Evolutionary conservation across 257 asterid genomes (phyloP).

Genomic region (Avicennia marina): DNA sequence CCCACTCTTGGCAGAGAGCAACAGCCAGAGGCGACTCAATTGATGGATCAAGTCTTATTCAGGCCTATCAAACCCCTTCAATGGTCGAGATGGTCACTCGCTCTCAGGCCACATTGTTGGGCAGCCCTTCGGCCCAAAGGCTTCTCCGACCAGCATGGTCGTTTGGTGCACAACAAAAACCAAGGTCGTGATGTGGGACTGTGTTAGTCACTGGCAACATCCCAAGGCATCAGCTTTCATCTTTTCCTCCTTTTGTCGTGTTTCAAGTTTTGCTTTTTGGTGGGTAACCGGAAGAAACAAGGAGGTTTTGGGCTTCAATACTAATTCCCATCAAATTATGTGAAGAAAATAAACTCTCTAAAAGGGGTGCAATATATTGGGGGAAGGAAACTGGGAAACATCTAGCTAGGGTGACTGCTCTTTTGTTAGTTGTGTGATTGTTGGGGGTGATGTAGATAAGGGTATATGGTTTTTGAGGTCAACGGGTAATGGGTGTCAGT

Average conservation of each 20-base stretch:
- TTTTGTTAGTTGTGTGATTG: slow-evolving; percentile 33
- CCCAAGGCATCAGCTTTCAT: not conserved
- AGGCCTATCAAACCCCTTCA: slow-evolving; percentile 84
- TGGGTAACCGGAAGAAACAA: no score
- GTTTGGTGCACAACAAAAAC: slow-evolving; percentile 46
- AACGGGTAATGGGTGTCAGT: slow-evolving; percentile 6
- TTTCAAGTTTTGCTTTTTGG: no score
- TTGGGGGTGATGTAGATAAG: slow-evolving; percentile 55
- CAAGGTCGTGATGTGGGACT: slow-evolving; percentile 34
- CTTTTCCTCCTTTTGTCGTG: no score
- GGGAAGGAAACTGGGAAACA: slow-evolving; percentile 30
- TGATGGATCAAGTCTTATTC: slow-evolving; percentile 71
- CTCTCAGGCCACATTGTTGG: slow-evolving; percentile 64
- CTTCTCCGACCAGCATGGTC: slow-evolving; percentile 58
- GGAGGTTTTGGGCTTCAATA: no score
- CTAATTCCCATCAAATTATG: no score
- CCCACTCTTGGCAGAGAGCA: slow-evolving; percentile 99
- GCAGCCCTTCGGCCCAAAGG: slow-evolving; percentile 61
- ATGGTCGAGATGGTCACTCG: slow-evolving; percentile 94
- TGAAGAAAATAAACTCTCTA: slow-evolving; percentile 34
- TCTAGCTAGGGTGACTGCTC: slow-evolving; percentile 23
- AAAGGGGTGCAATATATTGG: slow-evolving; percentile 29
- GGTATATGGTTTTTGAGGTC: slow-evolving; percentile 33
- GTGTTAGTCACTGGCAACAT: not conserved
- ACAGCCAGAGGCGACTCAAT: slow-evolving; percentile 93